These are phyloP conservation scores for Chrysoporthe cubensis DNA, from an alignment of 2,329 filamentous ascomycete genomes.

Conservation along the genomic window DNA sequence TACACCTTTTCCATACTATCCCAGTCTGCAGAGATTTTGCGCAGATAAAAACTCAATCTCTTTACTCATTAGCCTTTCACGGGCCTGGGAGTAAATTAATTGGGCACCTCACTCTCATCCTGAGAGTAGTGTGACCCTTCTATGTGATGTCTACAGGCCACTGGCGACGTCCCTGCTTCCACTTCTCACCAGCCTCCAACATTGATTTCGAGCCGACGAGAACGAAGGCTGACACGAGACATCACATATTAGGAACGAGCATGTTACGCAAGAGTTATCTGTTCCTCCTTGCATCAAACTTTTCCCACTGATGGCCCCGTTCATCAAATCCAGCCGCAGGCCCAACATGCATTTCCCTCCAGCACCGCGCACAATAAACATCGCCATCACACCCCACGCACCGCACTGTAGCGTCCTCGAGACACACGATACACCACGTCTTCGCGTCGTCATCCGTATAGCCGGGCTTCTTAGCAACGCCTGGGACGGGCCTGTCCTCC, in stretches of 20 bases:
- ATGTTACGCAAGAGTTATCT: not conserved
- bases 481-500: constrained; percentile 44
- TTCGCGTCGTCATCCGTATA: constrained; percentile 73
- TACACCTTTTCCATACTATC: too few species aligned
- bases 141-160: too few species aligned
- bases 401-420: constrained; percentile 73
- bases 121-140: too few species aligned
- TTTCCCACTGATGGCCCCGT: constrained; percentile 68
- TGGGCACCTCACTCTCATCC: too few species aligned
- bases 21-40: too few species aligned
- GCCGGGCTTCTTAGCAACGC: constrained; percentile 44
- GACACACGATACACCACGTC: constrained; percentile 82
- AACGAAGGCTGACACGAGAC: too few species aligned
- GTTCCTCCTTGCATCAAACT: constrained; percentile 40
- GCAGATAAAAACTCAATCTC: too few species aligned
- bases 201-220: too few species aligned
- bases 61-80: too few species aligned
- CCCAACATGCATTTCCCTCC: constrained; percentile 78
- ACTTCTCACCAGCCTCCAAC: too few species aligned
- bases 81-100: too few species aligned
- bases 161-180: too few species aligned
- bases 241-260: not conserved
- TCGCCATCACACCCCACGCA: constrained; percentile 75
- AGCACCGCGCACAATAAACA: constrained; percentile 78
- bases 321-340: constrained; percentile 73